A percentile compares a stretch with the other conserved stretches of the same genome.
Conservation (phyloP, 495 filamentous ascomycete genomes). For the Xylaria cubensis region DNA sequence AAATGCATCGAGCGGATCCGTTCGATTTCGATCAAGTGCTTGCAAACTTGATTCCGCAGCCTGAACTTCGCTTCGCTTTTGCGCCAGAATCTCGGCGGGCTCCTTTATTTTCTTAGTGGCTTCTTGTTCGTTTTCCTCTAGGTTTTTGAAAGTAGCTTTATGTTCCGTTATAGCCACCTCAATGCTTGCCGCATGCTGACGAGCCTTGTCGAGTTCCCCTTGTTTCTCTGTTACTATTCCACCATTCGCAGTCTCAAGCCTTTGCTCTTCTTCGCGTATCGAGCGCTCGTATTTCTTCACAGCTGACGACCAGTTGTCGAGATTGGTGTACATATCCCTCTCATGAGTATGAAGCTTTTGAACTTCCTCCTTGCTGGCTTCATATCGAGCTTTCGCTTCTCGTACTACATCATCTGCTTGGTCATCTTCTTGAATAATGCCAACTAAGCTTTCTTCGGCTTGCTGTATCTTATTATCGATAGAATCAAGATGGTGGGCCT, state of each 20-base stretch:
- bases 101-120: slow-evolving; percentile 40
- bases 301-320: slow-evolving; percentile 45
- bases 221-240: slow-evolving; percentile 49
- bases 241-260: slow-evolving; percentile 62
- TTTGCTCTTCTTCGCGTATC: slow-evolving; percentile 50
- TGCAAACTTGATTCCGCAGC: slow-evolving; percentile 49
- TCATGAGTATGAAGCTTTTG: slow-evolving; percentile 51
- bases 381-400: slow-evolving; percentile 46
- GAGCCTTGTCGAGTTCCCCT: slow-evolving; percentile 56
- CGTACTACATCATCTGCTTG: slow-evolving; percentile 48
- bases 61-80: slow-evolving; percentile 58
- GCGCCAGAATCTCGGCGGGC: slow-evolving; percentile 46
- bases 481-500: slow-evolving; percentile 35
- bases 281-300: slow-evolving; percentile 46
- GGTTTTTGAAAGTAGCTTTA: slow-evolving; percentile 32
- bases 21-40: slow-evolving; percentile 40
- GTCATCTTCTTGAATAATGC: slow-evolving; percentile 41
- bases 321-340: slow-evolving; percentile 49
- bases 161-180: slow-evolving; percentile 46
- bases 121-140: slow-evolving; percentile 37
- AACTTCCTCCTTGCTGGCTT: slow-evolving; percentile 40
- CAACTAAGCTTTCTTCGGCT: slow-evolving; percentile 33
- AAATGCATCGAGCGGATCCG: slow-evolving; percentile 57
- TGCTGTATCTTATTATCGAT: slow-evolving; percentile 41
- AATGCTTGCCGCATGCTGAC: slow-evolving; percentile 53